Evolutionary conservation across 1,139 yeast genomes (phyloP), one percentile per base, ranked within the genome.

Genomic region (Blastobotrys petasosporus): DNA sequence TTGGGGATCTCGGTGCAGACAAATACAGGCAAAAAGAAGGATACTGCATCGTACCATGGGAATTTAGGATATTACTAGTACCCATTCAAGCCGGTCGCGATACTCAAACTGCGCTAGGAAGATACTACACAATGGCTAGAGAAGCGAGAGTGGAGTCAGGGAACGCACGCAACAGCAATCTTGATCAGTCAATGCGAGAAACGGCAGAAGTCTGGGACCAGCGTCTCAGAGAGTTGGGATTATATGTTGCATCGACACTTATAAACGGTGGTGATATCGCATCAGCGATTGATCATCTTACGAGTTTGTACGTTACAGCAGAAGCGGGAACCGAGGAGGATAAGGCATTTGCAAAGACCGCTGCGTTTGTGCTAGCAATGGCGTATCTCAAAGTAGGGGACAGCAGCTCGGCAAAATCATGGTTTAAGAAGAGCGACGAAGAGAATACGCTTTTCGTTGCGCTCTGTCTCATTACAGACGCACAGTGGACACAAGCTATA

Each of bases 171-270:
- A 12, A 32, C 16, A 10, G 17, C 7, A 30, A 38, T 4, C 23
- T 17, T 12, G 32, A 44, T 3, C 32, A 29, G 10, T 20, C 45
- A 35, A 41, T 40, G 3, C 34, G 43, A 11, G 39, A 34, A n/a
- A 9, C 40, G 3, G 28, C 42, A 8, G 41, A 47, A 15, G 53
- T 35, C 10, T 64, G 67, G 68, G 42, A 48, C 11, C 39, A 41
- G 8, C 53, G 67, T 7, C 50, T 64, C 29, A 53, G 62, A 13
- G 55, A 57, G 12, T 51, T 64, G 37, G 67, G 68, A 8, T 46
- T 63, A 10, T 58, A 56, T 42, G 61, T 63, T 2, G 61, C 62
- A 2, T 59, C 68, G 4, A 58, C 62, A 42, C 58, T 67, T 28
- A 43, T 64, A 7, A 61, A 62, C 20, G 57, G 63, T 55, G 52